Evolutionary conservation across 1,284 basidiomycete genomes (phyloP).

Genomic region (Puccinia polysora): DNA sequence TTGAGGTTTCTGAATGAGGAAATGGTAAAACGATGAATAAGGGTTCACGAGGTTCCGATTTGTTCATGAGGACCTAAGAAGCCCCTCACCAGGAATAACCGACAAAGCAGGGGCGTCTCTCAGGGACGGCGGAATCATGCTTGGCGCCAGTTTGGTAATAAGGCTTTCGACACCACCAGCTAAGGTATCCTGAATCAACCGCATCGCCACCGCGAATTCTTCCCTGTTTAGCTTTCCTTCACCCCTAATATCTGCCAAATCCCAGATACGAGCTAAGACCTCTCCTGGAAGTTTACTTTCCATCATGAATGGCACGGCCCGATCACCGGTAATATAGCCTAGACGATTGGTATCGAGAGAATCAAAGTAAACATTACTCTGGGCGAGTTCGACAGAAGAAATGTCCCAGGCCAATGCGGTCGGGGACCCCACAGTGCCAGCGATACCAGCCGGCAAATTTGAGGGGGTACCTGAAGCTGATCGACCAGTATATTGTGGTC

Average conservation of each 20-base stretch:
- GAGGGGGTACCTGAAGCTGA: constrained; percentile 4
- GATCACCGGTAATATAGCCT: constrained; percentile 84
- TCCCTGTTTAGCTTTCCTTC: constrained; percentile 83
- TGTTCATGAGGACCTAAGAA: constrained; percentile 45
- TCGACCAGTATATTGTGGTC: constrained; percentile 39
- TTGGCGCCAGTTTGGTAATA: constrained; percentile 66
- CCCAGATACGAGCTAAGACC: constrained; percentile 87
- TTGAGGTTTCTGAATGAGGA: constrained; percentile 49
- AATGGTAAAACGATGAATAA: constrained; percentile 48
- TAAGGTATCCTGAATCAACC: constrained; percentile 83
- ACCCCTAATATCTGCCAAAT: constrained; percentile 84
- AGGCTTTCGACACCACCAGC: constrained; percentile 68
- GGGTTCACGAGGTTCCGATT: constrained; percentile 48
- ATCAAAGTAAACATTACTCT: constrained; percentile 76
- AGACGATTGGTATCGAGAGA: constrained; percentile 69
- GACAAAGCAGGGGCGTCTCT: constrained; percentile 53
- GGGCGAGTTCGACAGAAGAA: constrained; percentile 71
- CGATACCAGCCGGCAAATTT: not conserved
- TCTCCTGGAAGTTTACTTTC: constrained; percentile 82
- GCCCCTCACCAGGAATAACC: constrained; percentile 45
- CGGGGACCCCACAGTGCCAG: constrained; percentile 5
- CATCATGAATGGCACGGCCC: constrained; percentile 93
- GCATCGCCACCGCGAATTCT: constrained; percentile 93
- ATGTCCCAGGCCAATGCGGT: constrained; percentile 69
- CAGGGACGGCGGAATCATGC: constrained; percentile 75